Percentiles rank a stretch among this genome's conserved stretches.
These are phyloP conservation scores for Amauroascus niger DNA, from an alignment of 2,329 filamentous ascomycete species.

Conservation along the genomic window DNA sequence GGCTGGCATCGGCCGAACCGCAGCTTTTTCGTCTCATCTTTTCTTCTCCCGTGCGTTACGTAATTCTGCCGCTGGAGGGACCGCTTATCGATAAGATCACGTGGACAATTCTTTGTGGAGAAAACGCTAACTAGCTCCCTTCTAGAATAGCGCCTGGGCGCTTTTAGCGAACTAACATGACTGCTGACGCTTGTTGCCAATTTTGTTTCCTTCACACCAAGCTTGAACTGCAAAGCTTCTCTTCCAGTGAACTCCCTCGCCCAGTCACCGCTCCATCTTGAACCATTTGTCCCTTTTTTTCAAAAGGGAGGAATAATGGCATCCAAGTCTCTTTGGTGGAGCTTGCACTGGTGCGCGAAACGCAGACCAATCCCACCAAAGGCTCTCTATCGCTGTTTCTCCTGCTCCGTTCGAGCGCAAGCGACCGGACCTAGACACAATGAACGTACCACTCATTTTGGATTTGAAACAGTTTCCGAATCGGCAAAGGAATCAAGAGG, in stretches of 20 bases:
- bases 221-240: no score
- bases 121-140: no score
- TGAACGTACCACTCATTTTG: slow-evolving; percentile 72
- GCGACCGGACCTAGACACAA: slow-evolving; percentile 33
- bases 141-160: not conserved
- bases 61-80: slow-evolving; percentile 4
- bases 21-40: not conserved
- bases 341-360: slow-evolving; percentile 28
- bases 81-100: slow-evolving; percentile 11
- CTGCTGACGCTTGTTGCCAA: no score
- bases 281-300: not conserved
- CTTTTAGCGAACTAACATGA: not conserved
- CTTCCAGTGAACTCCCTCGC: no score
- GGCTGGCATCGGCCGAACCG: slow-evolving; percentile 24
- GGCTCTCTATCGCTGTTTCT: slow-evolving; percentile 42
- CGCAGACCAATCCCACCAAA: slow-evolving; percentile 22
- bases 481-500: slow-evolving; percentile 62
- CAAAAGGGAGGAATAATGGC: no score
- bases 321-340: slow-evolving; percentile 30
- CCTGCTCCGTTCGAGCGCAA: slow-evolving; percentile 36
- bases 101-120: no score
- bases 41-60: slow-evolving; percentile 2
- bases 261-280: no score
- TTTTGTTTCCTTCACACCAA: no score
- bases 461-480: slow-evolving; percentile 75